Conservation (phyloP, 192 early-diverging fungal species). For the Geosiphon pyriformis region DNA sequence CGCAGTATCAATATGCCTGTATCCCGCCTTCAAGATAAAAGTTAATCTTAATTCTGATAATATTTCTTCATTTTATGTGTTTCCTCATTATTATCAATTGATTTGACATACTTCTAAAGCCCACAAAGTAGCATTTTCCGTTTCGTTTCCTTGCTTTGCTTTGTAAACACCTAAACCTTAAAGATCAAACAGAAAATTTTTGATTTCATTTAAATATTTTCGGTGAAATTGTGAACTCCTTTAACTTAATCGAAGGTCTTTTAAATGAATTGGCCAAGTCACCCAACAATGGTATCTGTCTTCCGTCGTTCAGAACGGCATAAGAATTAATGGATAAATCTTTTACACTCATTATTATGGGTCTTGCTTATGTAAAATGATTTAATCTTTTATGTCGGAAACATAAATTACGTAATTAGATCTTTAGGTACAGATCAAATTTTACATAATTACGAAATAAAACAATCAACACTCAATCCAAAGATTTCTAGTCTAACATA, state of each 20-base stretch:
- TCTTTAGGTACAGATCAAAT: too few species aligned
- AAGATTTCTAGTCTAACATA: too few species aligned
- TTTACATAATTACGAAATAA: too few species aligned
- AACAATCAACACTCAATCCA: too few species aligned
- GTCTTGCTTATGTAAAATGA: too few species aligned
- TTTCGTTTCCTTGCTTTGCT: constrained; percentile 30
- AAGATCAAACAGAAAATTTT: constrained; percentile 5
- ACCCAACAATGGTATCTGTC: constrained; percentile 28
- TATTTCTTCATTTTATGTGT: not conserved
- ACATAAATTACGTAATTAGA: too few species aligned
- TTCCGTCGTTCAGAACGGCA: constrained; percentile 28
- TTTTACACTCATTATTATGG: too few species aligned
- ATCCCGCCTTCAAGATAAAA: constrained; percentile 48
- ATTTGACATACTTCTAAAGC: constrained; percentile 36
- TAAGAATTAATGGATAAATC: constrained; percentile 6
- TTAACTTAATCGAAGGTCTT: not conserved
- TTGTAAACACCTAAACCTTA: constrained; percentile 43
- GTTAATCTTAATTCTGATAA: not conserved
- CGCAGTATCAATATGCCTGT: constrained; percentile 53
- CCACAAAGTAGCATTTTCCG: constrained; percentile 37
- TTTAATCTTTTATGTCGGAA: too few species aligned
- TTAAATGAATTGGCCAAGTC: too few species aligned
- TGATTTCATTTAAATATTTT: not conserved
- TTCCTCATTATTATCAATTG: not conserved
- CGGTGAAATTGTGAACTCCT: not conserved